phyloP scores from a whole-genome alignment of 495 filamentous ascomycete genomes.

The Aspergillus incahuasiensis region DNA sequence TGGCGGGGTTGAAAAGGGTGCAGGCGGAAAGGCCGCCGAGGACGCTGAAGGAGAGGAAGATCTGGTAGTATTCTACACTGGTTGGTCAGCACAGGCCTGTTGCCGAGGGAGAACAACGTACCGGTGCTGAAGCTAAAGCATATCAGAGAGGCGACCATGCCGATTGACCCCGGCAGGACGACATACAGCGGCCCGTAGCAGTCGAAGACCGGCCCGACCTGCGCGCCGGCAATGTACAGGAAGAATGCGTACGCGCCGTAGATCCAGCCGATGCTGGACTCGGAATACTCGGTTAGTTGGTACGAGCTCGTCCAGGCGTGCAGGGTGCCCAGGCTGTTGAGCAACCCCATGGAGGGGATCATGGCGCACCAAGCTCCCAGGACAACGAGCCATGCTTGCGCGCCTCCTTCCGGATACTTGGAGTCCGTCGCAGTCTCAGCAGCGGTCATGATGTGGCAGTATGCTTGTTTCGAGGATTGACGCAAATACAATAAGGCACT shows the following conservation, averaged over 20 bases:
- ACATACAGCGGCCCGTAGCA: slow-evolving; percentile 23
- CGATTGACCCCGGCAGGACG: slow-evolving; percentile 26
- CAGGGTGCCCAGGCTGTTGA: slow-evolving; percentile 65
- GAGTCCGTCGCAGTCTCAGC: background rate
- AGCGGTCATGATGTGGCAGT: background rate
- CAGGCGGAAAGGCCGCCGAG: slow-evolving; percentile 32
- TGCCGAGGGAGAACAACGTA: background rate
- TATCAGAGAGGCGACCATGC: slow-evolving; percentile 24
- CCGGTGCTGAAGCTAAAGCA: slow-evolving; percentile 49
- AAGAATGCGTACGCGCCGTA: slow-evolving; percentile 65
- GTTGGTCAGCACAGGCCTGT: slow-evolving; percentile 29
- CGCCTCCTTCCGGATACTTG: slow-evolving; percentile 60
- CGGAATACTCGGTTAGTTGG: slow-evolving; percentile 49
- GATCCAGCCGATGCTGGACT: slow-evolving; percentile 66
- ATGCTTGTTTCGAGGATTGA: background rate
- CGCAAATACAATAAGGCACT: background rate
- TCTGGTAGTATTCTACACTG: slow-evolving; percentile 39
- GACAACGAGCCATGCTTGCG: slow-evolving; percentile 62
- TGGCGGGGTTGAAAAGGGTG: slow-evolving; percentile 60
- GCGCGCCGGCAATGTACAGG: slow-evolving; percentile 45
- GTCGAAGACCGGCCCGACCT: slow-evolving; percentile 31
- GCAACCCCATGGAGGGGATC: slow-evolving; percentile 58
- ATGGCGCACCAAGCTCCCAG: slow-evolving; percentile 59
- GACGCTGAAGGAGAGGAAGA: slow-evolving; percentile 37
- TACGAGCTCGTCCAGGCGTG: slow-evolving; percentile 53